Evolutionary conservation across 1,139 yeast species (phyloP), one percentile per base, ranked within the genome.

Genomic region (Zygosaccharomyces pseudobailii): DNA sequence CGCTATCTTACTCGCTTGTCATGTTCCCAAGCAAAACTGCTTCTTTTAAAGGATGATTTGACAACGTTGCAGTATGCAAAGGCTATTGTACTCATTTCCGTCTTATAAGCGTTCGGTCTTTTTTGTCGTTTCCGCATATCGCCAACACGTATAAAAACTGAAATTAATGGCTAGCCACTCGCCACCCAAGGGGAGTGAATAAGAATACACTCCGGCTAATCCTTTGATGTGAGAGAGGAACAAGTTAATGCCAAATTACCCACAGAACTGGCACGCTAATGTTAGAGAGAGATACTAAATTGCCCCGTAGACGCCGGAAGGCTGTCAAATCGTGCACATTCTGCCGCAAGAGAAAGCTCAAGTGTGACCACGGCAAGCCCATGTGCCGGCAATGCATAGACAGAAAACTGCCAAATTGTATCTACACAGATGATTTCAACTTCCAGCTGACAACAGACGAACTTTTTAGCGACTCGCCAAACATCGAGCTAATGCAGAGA

Each of bases 361-460:
- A 62, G 47, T 65, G 69, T 51, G 65, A 64, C 43, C 57, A 62
- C 33, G 49, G 41, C 36, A 56, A 55, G 38, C 65, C 63, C 3
- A 49, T 53, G 45, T 62, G 66, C 45, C 50, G 59, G 10, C 54
- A 58, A 33, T 59, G 66, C 40, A 27, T 41, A 22, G 51, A 57
- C 6, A 56, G 66, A 40, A 53, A 51, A 2, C 41, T 58, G 33
- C 40, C 53, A 2, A 54, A 48, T 10, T 63, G 67, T 50, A 46
- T 54, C 2, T 65, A 63, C 46, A 46, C 56, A 0, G 61, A 56
- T 9, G 52, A 46, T 9, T 57, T 47, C 45, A 58, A 53, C 34
- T 53, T 43, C 40, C 52, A 55, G 17, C 42, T 61, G 10, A 42
- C 54, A 5, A 45, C 56, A 1, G 52, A 50, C 31, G 65, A 59